phyloP scores from a whole-genome alignment of 108 stramenopile species.

The Chaetoceros tenuissimus region DNA sequence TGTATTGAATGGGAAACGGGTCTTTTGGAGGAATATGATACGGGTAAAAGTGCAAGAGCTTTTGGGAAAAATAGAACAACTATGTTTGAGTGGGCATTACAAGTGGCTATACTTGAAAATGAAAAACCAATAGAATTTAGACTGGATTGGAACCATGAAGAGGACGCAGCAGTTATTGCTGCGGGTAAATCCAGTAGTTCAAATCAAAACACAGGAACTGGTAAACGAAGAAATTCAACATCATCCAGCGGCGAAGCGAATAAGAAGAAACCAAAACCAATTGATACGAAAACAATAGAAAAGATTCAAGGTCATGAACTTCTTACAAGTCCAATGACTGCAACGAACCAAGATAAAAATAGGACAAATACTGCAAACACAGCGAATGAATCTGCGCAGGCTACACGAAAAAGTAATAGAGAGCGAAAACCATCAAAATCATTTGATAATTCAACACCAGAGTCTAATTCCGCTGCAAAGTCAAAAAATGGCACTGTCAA shows the following conservation, averaged over 20 bases:
- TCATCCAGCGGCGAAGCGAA: no score
- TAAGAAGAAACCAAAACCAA: no score
- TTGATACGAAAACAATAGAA: no score
- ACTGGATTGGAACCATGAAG: conserved; percentile 78
- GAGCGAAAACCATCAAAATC: neutral
- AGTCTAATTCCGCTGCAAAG: neutral
- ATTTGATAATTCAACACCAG: conserved; percentile 1
- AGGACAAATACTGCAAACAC: no score
- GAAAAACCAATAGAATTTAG: conserved; percentile 63
- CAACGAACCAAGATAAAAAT: no score
- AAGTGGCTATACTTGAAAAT: conserved; percentile 56
- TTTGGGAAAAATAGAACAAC: conserved; percentile 36
- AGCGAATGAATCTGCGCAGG: no score
- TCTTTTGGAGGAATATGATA: conserved; percentile 58
- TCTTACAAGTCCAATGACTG: no score
- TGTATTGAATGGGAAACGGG: conserved; percentile 60
- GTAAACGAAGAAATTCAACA: no score
- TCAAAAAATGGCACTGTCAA: neutral
- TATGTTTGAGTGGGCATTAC: conserved; percentile 55
- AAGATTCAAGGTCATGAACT: no score
- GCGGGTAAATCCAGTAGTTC: no score
- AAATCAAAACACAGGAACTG: no score
- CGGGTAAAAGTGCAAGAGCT: conserved; percentile 65
- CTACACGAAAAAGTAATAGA: neutral
- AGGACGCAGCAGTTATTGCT: no score